phyloP scores from a whole-genome alignment of 768 basidiomycete genomes.

The Harrya chromipes region DNA sequence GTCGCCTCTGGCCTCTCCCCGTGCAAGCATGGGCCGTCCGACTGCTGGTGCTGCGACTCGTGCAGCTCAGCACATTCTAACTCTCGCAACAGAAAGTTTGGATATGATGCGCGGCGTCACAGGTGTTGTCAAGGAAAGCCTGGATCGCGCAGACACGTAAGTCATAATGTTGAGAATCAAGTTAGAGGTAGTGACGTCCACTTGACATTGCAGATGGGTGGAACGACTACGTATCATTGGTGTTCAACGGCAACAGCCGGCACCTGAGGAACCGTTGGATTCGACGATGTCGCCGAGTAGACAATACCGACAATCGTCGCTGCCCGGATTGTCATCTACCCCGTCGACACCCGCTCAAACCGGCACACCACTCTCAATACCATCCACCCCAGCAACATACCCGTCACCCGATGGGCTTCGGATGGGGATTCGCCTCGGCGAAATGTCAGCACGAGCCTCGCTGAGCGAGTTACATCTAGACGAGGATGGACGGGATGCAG shows the following conservation, averaged over 20 bases:
- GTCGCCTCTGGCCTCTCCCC: conserved; percentile 30
- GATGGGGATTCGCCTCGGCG: conserved; percentile 23
- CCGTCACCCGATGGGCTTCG: conserved; percentile 27
- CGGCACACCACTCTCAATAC: conserved; percentile 27
- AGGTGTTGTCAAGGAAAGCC: conserved; percentile 80
- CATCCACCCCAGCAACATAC: conserved; percentile 27
- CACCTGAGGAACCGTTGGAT: conserved; percentile 16
- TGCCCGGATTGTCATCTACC: conserved; percentile 30
- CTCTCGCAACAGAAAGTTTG: conserved; percentile 85
- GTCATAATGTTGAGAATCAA: conserved; percentile 26
- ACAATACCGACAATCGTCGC: conserved; percentile 16
- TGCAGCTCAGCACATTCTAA: conserved; percentile 78
- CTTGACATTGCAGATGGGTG: conserved; percentile 59
- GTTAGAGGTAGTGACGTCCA: conserved; percentile 2
- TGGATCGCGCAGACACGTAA: conserved; percentile 84
- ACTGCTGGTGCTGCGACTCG: conserved; percentile 58
- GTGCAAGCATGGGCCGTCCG: conserved; percentile 23
- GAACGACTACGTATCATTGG: conserved; percentile 77
- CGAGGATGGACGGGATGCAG: conserved; percentile 7
- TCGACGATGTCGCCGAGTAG: conserved; percentile 2
- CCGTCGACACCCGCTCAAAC: conserved; percentile 30
- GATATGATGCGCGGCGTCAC: conserved; percentile 91
- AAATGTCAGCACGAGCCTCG: conserved; percentile 29
- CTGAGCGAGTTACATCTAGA: conserved; percentile 31
- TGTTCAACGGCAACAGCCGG: conserved; percentile 52